Evolutionary conservation across 1,284 basidiomycete species (phyloP).

Genomic region (Puccinia coronata): DNA sequence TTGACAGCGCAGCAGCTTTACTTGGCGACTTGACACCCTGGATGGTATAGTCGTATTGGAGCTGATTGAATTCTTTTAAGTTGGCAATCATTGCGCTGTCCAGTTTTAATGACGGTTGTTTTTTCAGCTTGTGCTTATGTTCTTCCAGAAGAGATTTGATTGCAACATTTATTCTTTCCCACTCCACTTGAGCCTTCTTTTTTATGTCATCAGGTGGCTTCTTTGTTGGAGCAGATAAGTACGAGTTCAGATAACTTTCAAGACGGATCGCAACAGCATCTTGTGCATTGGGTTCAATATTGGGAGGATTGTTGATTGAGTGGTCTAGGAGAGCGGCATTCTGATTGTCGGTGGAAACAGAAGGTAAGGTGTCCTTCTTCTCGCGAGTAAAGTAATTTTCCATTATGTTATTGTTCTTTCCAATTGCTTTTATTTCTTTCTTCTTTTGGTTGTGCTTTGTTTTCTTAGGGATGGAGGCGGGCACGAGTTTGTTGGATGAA

Average conservation of each 20-base stretch:
- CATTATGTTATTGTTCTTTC: neutral
- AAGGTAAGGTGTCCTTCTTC: neutral
- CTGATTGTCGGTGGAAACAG: neutral
- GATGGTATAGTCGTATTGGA: neutral
- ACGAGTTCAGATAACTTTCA: neutral
- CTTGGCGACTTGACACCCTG: slow-evolving; percentile 3
- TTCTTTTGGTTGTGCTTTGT: neutral
- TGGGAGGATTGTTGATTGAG: no score
- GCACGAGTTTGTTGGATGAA: neutral
- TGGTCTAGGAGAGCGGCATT: neutral
- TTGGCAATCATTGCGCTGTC: neutral
- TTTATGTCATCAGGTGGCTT: neutral
- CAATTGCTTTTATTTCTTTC: neutral
- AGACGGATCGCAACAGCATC: neutral
- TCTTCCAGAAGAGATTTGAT: neutral
- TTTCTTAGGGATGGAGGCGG: neutral
- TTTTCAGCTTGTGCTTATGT: neutral
- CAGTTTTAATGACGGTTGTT: neutral
- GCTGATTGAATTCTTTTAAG: neutral
- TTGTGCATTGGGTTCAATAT: neutral
- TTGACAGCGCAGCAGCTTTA: neutral
- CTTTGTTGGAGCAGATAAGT: neutral
- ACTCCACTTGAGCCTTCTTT: neutral
- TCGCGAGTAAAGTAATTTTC: neutral
- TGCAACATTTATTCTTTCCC: neutral